A percentile compares a stretch with the other conserved stretches of the same genome.
phyloP scores from a whole-genome alignment of 208 protist species.

The Crithidia expoeki region DNA sequence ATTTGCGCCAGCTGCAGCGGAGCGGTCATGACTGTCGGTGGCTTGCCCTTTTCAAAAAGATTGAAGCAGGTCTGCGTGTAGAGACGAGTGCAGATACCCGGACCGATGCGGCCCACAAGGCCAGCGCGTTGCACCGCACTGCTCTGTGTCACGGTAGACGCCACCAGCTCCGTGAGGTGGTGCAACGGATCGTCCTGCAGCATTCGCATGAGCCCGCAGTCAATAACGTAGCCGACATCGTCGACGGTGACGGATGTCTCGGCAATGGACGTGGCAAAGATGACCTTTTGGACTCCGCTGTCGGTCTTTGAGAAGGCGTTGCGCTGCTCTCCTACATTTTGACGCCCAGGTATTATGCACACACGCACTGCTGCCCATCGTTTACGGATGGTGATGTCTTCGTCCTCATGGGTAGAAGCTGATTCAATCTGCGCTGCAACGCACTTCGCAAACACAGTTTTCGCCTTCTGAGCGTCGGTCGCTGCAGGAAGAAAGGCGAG shows the following conservation, averaged over 20 bases:
- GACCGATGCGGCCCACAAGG: constrained; percentile 95
- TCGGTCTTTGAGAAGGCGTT: constrained; percentile 30
- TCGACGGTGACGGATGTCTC: constrained; percentile 99
- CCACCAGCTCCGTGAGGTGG: constrained; percentile 94
- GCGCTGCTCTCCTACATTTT: constrained; percentile 43
- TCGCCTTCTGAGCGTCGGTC: constrained; percentile 46
- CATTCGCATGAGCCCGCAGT: constrained; percentile 96
- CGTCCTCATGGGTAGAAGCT: neutral
- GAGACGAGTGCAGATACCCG: constrained; percentile 95
- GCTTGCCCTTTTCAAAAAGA: constrained; percentile 37
- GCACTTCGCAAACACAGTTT: neutral
- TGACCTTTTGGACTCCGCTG: constrained; percentile 67
- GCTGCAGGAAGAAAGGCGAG: constrained; percentile 68
- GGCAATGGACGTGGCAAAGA: constrained; percentile 98
- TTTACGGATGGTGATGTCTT: neutral
- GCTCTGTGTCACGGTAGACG: constrained; percentile 95
- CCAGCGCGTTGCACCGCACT: constrained; percentile 96
- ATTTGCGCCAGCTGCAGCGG: constrained; percentile 16
- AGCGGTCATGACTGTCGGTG: constrained; percentile 83
- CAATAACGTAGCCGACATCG: constrained; percentile 97
- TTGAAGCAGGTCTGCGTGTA: constrained; percentile 84
- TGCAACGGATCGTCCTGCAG: constrained; percentile 92
- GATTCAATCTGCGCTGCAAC: neutral
- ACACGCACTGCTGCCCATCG: constrained; percentile 15
- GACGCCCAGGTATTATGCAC: constrained; percentile 44